These are phyloP conservation scores for Mucor lusitanicus DNA, from an alignment of 371 early-diverging fungal species.

Conservation along the genomic window DNA sequence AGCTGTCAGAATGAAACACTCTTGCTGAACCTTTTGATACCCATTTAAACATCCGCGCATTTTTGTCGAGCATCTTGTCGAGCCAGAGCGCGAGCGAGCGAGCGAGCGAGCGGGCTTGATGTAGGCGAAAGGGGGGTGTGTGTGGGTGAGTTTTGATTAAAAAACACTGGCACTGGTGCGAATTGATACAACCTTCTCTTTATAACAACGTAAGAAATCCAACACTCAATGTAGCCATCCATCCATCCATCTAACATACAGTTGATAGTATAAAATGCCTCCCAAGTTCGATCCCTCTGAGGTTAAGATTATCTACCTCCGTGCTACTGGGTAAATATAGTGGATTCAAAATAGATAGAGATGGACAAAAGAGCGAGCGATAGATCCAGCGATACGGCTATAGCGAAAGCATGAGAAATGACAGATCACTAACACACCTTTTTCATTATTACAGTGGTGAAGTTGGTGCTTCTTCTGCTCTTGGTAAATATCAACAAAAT, in stretches of 20 bases:
- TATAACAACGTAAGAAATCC: slow-evolving; percentile 23
- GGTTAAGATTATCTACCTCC: slow-evolving; percentile 80
- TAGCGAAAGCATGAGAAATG: too few species aligned
- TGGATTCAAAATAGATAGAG: too few species aligned
- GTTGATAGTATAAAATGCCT: slow-evolving; percentile 40
- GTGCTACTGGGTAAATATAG: slow-evolving; percentile 78
- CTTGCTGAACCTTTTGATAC: not conserved
- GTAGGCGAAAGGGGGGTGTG: not conserved
- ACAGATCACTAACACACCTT: too few species aligned
- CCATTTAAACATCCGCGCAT: not conserved
- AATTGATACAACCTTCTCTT: slow-evolving; percentile 20
- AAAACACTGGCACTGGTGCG: not conserved
- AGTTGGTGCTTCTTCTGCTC: slow-evolving; percentile 97
- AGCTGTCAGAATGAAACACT: not conserved
- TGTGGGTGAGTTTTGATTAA: not conserved
- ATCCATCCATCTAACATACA: not conserved
- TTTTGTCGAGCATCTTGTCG: not conserved
- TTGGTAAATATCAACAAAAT: slow-evolving; percentile 30
- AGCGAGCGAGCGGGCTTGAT: not conserved
- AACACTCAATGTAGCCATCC: slow-evolving; percentile 5
- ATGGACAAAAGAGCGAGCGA: too few species aligned
- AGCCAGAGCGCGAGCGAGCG: too few species aligned
- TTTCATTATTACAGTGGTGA: slow-evolving; percentile 70
- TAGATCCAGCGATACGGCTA: too few species aligned
- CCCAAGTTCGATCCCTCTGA: slow-evolving; percentile 62